A percentile compares a stretch with the other conserved stretches of the same genome.
Evolutionary conservation across 805 yeast species (phyloP).

Genomic region (Lipomyces sp.): DNA sequence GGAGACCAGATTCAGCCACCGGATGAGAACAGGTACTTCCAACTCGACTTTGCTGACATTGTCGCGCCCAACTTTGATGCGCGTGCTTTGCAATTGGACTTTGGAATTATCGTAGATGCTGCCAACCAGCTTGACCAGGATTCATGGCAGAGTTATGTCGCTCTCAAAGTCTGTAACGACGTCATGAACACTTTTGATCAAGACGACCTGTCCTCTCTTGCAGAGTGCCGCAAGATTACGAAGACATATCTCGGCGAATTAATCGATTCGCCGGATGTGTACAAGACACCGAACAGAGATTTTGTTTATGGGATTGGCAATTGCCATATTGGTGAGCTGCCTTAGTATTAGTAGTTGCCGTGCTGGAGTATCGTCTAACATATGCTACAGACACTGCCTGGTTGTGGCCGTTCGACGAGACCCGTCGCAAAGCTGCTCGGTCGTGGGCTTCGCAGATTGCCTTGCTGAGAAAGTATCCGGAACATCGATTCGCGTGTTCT

Average conservation of each 20-base stretch:
- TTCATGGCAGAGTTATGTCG: constrained; percentile 79
- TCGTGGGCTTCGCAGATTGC: constrained; percentile 94
- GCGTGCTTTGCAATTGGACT: constrained; percentile 71
- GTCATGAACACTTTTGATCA: constrained; percentile 85
- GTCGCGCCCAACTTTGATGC: constrained; percentile 80
- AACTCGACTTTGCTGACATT: constrained; percentile 66
- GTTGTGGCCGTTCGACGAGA: constrained; percentile 99
- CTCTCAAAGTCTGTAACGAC: constrained; percentile 71
- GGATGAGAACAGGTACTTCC: constrained; percentile 67
- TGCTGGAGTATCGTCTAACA: not conserved
- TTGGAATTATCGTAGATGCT: constrained; percentile 85
- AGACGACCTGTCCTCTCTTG: constrained; percentile 54
- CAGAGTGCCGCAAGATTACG: constrained; percentile 65
- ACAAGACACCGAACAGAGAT: constrained; percentile 40
- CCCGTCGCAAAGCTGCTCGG: constrained; percentile 85
- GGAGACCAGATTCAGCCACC: constrained; percentile 60
- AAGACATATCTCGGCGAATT: constrained; percentile 59
- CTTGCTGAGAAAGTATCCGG: constrained; percentile 82
- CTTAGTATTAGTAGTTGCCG: not conserved
- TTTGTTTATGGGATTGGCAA: constrained; percentile 87
- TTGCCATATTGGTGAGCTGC: constrained; percentile 44
- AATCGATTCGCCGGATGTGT: constrained; percentile 63
- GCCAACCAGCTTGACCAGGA: constrained; percentile 78
- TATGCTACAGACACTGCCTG: constrained; percentile 77
- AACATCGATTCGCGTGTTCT: constrained; percentile 89